Base-by-base conservation (phyloP, 108 stramenopile species). In the Mayamaea pseudoterrestris region DNA sequence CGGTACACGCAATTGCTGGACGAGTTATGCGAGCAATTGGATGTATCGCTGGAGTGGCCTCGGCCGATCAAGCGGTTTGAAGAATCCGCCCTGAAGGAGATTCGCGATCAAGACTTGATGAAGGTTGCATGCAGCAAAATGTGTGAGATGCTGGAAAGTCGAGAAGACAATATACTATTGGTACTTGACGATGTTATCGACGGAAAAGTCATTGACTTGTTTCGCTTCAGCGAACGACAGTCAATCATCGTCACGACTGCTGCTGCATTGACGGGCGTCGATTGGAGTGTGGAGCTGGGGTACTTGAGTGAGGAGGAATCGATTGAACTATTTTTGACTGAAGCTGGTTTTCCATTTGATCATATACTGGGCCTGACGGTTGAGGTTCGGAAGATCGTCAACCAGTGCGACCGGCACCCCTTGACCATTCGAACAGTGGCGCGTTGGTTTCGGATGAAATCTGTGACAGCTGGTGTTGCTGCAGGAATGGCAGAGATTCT, bases 361-460 rank as follows among this genome's bases (percentile, higher is more conserved):
- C 56, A 67, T 44, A 17, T 36, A 3, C 27, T 72, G 20, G 45
- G 53, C 23, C 60, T 36, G 11, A 66, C 54, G 30, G 22, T 23
- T 8, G 68, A 66, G 41, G 41, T 58, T 29, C 32, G 50, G 34
- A 8, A 14, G 14, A 57, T 39, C 11, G 32, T 61, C 12, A 18
- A 60, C 25, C 43, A 40, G 32, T 66, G 65, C 36, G 16, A 36
- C 5, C 57, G 50, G 36, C 47, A 57, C 35, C 55, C 71, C 2
- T 35, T 65, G 36, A 69, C 64, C 9, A 63, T 74, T 1, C 67
- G 71, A 18, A 69, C 57, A 20, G 71, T 58, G 8, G 73, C 70
- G 8, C 58, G 73, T 30, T 79, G 73, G 73, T 56, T 65, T 22
- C 61, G 50, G 5, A 39, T 79, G 53, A 79, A 79, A 47, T 56